A percentile compares a stretch with the other conserved stretches of the same genome.
Evolutionary conservation across 2,329 filamentous ascomycete genomes (phyloP).

Genomic region (Claviceps quebecensis): DNA sequence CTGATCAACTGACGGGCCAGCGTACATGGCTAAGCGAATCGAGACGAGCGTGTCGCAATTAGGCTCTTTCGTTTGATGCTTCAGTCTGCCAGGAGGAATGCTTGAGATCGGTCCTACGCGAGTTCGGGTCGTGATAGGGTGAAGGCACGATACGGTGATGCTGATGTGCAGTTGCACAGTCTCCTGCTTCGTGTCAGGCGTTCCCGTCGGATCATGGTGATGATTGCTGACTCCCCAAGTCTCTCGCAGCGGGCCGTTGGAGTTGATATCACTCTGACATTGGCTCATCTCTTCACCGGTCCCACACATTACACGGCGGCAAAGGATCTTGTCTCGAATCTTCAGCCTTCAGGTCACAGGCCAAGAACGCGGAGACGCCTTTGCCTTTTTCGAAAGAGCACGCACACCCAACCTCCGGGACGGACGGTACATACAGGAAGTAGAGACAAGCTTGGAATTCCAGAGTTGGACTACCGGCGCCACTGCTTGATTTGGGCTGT

Average conservation of each 20-base stretch:
- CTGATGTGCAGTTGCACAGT: background rate
- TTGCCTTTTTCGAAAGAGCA: background rate
- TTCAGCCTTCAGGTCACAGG: conserved; percentile 6
- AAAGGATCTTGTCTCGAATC: conserved; percentile 3
- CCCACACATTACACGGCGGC: conserved; percentile 7
- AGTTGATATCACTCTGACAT: conserved; percentile 3
- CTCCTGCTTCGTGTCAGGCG: background rate
- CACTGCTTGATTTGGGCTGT: conserved; percentile 1
- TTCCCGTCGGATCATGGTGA: background rate
- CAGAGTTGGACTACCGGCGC: background rate
- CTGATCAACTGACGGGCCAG: background rate
- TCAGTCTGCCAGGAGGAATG: background rate
- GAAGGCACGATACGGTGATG: background rate
- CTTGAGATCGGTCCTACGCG: background rate
- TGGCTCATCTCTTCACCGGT: conserved; percentile 12
- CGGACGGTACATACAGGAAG: background rate
- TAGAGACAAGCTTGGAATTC: background rate
- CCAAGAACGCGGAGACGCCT: background rate
- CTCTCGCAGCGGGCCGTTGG: conserved; percentile 1
- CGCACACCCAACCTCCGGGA: background rate
- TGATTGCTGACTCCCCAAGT: background rate
- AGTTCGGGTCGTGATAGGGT: background rate
- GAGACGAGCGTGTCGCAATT: no score
- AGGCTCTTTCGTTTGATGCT: background rate
- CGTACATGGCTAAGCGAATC: no score